Percentiles rank a stretch among this genome's conserved stretches.
These are phyloP conservation scores for Zygosaccharomyces pseudobailii DNA, from an alignment of 1,139 yeast genomes.

Conservation along the genomic window DNA sequence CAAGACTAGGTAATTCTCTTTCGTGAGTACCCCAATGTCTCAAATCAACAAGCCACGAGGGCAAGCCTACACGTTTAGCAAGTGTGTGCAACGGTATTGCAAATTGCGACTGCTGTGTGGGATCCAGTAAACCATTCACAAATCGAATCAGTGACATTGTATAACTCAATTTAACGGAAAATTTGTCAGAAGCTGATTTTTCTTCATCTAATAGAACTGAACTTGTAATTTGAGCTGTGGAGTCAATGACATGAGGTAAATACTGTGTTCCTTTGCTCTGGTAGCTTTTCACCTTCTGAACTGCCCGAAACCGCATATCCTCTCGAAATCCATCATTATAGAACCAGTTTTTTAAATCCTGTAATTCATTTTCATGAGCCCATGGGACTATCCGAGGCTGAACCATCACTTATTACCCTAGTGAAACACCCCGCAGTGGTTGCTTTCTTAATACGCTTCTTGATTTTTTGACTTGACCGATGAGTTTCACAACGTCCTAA, in stretches of 20 bases:
- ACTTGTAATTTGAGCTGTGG: conserved; percentile 60
- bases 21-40: conserved; percentile 95
- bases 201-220: conserved; percentile 46
- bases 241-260: conserved; percentile 75
- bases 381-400: conserved; percentile 56
- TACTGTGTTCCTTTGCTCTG: conserved; percentile 53
- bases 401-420: conserved; percentile 7
- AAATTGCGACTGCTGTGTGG: conserved; percentile 70
- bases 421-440: not conserved
- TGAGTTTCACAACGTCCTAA: too few species aligned
- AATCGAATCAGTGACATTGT: conserved; percentile 78
- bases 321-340: conserved; percentile 32
- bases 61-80: conserved; percentile 66
- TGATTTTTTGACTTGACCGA: not conserved
- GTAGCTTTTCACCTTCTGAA: conserved; percentile 57
- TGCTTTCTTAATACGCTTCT: not conserved
- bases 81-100: conserved; percentile 76
- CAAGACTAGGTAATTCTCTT: conserved; percentile 59
- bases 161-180: conserved; percentile 20
- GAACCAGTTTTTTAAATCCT: conserved; percentile 54
- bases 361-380: conserved; percentile 47
- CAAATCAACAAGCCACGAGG: conserved; percentile 81
- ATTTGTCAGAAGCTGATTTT: conserved; percentile 13
- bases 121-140: conserved; percentile 89
- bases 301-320: conserved; percentile 43